phyloP scores from a whole-genome alignment of 148 eudicot genomes.

The Vaccinium corymbosum region DNA sequence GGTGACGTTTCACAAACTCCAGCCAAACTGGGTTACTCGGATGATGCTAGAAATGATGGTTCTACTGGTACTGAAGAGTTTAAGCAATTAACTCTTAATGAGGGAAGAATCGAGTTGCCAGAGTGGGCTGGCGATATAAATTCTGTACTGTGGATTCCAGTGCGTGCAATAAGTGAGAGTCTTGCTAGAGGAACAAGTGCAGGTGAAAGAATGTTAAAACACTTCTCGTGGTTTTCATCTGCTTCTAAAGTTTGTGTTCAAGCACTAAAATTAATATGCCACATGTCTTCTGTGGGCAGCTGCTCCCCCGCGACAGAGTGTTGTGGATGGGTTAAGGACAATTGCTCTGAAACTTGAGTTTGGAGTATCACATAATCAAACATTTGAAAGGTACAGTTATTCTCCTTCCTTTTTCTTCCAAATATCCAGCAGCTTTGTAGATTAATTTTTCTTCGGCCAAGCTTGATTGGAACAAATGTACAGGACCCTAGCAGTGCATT shows the following conservation, averaged over 20 bases:
- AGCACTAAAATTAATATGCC: slow-evolving; percentile 11
- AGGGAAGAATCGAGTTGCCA: slow-evolving; percentile 68
- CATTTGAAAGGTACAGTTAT: slow-evolving; percentile 66
- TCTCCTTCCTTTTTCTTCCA: slow-evolving; percentile 14
- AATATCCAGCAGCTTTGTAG: not conserved
- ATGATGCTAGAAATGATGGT: slow-evolving; percentile 23
- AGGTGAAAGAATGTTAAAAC: slow-evolving; percentile 25
- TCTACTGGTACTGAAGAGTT: slow-evolving; percentile 35
- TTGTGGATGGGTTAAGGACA: slow-evolving; percentile 91
- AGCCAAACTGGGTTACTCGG: slow-evolving; percentile 25
- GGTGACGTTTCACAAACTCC: slow-evolving; percentile 26
- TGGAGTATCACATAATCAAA: slow-evolving; percentile 88
- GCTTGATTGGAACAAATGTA: slow-evolving; percentile 16
- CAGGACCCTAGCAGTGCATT: slow-evolving; percentile 96
- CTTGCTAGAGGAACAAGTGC: slow-evolving; percentile 66
- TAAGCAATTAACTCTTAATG: slow-evolving; percentile 50
- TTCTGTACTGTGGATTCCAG: slow-evolving; percentile 87
- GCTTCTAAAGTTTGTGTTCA: slow-evolving; percentile 2
- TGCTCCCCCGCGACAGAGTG: slow-evolving; percentile 55
- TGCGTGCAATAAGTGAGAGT: slow-evolving; percentile 72
- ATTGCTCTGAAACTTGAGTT: slow-evolving; percentile 94
- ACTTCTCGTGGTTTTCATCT: slow-evolving; percentile 10
- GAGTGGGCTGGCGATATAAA: slow-evolving; percentile 84
- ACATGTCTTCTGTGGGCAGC: slow-evolving; percentile 40
- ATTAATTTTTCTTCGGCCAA: slow-evolving; percentile 10